Conservation (phyloP, 1,284 basidiomycete genomes). For the Ceratobasidium sp. region DNA sequence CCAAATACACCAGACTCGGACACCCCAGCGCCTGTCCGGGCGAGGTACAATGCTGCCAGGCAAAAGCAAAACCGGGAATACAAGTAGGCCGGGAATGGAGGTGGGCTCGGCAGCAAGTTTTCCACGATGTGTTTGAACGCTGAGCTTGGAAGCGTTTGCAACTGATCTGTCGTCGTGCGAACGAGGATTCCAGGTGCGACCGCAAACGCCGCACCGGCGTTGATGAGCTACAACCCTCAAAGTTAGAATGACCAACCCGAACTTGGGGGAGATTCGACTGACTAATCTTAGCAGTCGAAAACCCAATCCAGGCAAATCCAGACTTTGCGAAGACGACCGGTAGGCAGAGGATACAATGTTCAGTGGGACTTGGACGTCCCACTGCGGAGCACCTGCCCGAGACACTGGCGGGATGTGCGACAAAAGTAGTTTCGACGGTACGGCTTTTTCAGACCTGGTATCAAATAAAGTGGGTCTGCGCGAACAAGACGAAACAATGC, state of each 20-base stretch:
- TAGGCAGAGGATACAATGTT: neutral
- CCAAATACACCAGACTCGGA: conserved; percentile 24
- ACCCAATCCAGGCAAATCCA: neutral
- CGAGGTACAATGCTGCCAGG: conserved; percentile 11
- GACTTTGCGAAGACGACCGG: neutral
- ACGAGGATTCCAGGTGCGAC: conserved; percentile 17
- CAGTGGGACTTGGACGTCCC: conserved; percentile 10
- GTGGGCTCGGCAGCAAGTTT: neutral
- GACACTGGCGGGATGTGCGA: conserved; percentile 18
- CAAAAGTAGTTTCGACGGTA: conserved; percentile 21
- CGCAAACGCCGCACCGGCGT: conserved; percentile 15
- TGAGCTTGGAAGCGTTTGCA: conserved; percentile 8
- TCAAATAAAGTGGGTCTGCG: conserved; percentile 2
- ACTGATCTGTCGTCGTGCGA: conserved; percentile 22
- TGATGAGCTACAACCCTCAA: conserved; percentile 19
- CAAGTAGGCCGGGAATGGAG: neutral
- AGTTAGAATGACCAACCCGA: neutral
- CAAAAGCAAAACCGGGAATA: conserved; percentile 27
- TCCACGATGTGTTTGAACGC: neutral
- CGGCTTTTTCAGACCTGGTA: conserved; percentile 5
- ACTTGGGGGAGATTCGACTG: neutral
- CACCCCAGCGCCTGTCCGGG: neutral
- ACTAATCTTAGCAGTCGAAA: conserved; percentile 18
- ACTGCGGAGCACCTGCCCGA: conserved; percentile 20
- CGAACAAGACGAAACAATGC: neutral